Conservation (phyloP, 73 alveolate species). For the Stentor roeselii region DNA sequence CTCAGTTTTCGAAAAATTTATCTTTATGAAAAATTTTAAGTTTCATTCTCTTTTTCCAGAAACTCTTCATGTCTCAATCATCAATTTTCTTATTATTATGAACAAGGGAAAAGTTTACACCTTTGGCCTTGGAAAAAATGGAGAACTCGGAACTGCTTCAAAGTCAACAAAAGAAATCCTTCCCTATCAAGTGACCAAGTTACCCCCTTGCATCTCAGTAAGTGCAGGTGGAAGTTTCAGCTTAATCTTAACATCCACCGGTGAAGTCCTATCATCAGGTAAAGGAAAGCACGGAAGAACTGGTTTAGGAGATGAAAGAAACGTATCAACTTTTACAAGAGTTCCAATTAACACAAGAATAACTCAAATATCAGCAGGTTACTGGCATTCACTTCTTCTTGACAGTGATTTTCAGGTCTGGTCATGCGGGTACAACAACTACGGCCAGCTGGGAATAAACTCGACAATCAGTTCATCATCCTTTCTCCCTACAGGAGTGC, state of each 20-base stretch:
- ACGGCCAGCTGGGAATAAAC: background rate
- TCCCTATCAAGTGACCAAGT: background rate
- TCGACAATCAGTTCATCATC: background rate
- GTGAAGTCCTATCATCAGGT: background rate
- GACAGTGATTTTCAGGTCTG: background rate
- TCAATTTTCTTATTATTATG: too few species aligned
- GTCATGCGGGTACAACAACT: background rate
- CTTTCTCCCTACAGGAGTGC: background rate
- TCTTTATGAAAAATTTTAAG: too few species aligned
- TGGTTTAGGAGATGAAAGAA: background rate
- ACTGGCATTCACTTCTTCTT: background rate
- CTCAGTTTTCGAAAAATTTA: too few species aligned
- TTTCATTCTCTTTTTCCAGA: too few species aligned
- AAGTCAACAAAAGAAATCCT: background rate
- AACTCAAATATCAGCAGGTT: background rate
- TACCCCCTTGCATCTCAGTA: background rate
- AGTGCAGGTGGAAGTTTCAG: background rate
- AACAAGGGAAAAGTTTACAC: constrained; percentile 32
- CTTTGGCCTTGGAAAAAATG: constrained; percentile 39
- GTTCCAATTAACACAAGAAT: background rate
- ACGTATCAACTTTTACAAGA: background rate
- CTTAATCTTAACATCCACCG: background rate
- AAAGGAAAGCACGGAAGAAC: constrained; percentile 25
- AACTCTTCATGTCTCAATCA: too few species aligned
- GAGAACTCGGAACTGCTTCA: constrained; percentile 31